Conservation (phyloP, 2,329 filamentous ascomycete genomes). For the Cadophora malorum region DNA sequence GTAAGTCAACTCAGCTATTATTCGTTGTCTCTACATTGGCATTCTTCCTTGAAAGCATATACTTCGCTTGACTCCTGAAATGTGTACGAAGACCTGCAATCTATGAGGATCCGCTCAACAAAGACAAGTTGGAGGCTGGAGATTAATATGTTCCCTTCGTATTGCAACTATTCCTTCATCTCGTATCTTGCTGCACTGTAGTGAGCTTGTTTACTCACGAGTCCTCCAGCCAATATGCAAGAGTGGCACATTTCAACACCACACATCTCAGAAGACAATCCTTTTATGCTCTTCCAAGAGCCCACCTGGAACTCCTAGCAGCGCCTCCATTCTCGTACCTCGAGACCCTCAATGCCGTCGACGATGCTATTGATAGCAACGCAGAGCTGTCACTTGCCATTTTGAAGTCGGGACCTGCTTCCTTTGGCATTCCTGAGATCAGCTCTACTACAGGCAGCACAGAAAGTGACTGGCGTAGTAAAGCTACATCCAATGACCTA, state of each 20-base stretch:
- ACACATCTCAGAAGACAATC: slow-evolving; percentile 90
- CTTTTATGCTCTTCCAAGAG: slow-evolving; percentile 87
- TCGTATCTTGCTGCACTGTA: neutral
- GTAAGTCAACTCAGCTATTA: slow-evolving; percentile 58
- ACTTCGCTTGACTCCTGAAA: neutral
- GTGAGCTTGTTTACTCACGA: neutral
- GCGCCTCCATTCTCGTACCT: slow-evolving; percentile 83
- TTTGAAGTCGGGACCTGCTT: slow-evolving; percentile 69
- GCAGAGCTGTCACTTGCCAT: slow-evolving; percentile 83
- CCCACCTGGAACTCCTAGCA: slow-evolving; percentile 84
- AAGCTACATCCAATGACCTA: slow-evolving; percentile 75
- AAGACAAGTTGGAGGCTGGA: neutral
- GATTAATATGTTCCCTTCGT: neutral
- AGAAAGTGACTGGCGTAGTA: slow-evolving; percentile 65
- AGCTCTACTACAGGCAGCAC: slow-evolving; percentile 11
- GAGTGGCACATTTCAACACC: slow-evolving; percentile 84
- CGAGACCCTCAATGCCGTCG: slow-evolving; percentile 77
- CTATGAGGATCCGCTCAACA: too few relatives aligned
- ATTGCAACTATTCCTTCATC: neutral
- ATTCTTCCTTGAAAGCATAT: neutral
- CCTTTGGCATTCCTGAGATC: slow-evolving; percentile 60
- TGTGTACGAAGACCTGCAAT: neutral
- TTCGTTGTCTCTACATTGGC: neutral
- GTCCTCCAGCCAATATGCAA: slow-evolving; percentile 76
- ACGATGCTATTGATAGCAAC: slow-evolving; percentile 88